Percentiles rank a stretch among this genome's conserved stretches.
Evolutionary conservation across 306 rosid species (phyloP).

Genomic region (Dalbergia oliveri): DNA sequence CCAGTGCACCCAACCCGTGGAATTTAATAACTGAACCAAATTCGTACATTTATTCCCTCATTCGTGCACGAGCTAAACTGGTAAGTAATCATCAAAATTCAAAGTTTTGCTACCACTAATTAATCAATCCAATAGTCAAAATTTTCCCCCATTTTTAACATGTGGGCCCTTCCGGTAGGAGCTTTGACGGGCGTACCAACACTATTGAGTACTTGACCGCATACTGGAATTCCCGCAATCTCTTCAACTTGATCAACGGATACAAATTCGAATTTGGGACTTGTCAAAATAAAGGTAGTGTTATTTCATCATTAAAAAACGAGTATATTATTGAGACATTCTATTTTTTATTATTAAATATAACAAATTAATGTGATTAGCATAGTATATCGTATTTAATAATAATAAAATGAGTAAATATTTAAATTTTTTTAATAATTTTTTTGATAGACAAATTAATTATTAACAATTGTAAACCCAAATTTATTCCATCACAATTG

Average conservation of each 20-base stretch:
- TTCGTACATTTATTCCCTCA: not conserved
- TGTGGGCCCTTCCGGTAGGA: slow-evolving; percentile 23
- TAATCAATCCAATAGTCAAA: not conserved
- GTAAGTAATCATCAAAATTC: slow-evolving; percentile 5
- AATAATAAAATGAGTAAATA: too few relatives aligned
- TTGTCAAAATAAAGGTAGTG: not conserved
- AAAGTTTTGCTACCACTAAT: not conserved
- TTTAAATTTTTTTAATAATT: too few relatives aligned
- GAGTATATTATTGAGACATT: too few relatives aligned
- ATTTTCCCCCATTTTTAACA: not conserved
- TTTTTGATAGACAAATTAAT: too few relatives aligned
- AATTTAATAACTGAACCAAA: slow-evolving; percentile 37
- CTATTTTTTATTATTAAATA: too few relatives aligned
- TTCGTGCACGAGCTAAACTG: slow-evolving; percentile 10
- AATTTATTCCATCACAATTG: too few relatives aligned
- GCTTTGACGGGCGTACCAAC: not conserved
- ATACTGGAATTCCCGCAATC: not conserved
- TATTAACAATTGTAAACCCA: too few relatives aligned
- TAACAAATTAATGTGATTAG: too few relatives aligned
- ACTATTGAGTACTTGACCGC: slow-evolving; percentile 18
- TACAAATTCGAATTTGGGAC: slow-evolving; percentile 55
- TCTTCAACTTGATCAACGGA: slow-evolving; percentile 56
- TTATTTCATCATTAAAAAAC: too few relatives aligned
- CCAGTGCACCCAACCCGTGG: not conserved
- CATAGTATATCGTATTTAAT: too few relatives aligned